Base-by-base conservation (phyloP, 495 filamentous ascomycete species). In the Cryomyces minteri region DNA sequence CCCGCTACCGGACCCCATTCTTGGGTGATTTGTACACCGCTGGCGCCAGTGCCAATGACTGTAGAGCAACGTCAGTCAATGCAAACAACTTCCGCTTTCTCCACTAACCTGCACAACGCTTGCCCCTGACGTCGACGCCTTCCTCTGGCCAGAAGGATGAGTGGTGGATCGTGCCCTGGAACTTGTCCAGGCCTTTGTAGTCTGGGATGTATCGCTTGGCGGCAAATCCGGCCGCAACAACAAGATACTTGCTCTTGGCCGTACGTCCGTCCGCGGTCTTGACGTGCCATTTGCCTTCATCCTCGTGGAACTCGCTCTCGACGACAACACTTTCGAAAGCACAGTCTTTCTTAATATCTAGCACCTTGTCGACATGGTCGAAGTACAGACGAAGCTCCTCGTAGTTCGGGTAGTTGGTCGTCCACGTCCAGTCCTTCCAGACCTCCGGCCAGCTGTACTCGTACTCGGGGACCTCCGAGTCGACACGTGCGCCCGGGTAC, bases 61-160 rank as follows among this genome's bases (percentile, higher is more conserved):
- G 18, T 25, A 25, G 2, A 2, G 18, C 18, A 25, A 25, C 1
- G 2, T 25, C 18, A 25, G 18, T 25, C 1, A 25, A 25, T 25
- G 18, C 18, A 25, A 2, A 25, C 18, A 25, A 25, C 18, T 1
- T 2, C 18, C 18, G 1, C 1, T 2, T 25, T 25, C 18, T 25
- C 18, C 18, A 25, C 18, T 25, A 2, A 25, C 18, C 18, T 25
- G 69, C 71, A 31, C 62, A 58, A 5, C 62, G 58, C 54, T 78
- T 77, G 39, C 61, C 61, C 12, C 53, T 54, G 6, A 75, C 53
- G 46, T 72, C 58, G 32, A 73, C 57, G 8, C 57, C 54, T 5
- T 67, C 55, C 10, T 69, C 60, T 0, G 75, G 76, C 77, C 77
- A 81, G 56, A 69, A 67, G 2, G 72, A 69, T 0, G 74, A 67